Evolutionary conservation across 495 filamentous ascomycete genomes (phyloP).

Genomic region (Neurospora pannonica): DNA sequence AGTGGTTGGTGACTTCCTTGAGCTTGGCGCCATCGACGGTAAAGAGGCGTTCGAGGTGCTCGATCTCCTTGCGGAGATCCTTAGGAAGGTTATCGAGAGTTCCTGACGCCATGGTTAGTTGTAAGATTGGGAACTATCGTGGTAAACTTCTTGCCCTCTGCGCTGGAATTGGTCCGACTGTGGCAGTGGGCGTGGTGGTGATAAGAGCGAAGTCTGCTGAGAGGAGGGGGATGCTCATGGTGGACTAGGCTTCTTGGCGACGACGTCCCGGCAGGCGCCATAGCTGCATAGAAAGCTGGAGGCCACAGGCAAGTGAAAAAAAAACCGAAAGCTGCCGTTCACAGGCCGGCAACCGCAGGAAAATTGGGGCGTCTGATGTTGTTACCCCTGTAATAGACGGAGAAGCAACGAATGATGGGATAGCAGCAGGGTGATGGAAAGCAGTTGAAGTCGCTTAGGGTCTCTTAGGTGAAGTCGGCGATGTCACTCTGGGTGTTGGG

Average conservation of each 20-base stretch:
- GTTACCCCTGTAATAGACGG: neutral
- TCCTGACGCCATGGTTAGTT: constrained; percentile 24
- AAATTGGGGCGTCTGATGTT: neutral
- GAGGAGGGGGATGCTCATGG: constrained; percentile 6
- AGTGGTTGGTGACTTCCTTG: constrained; percentile 82
- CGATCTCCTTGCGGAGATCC: constrained; percentile 74
- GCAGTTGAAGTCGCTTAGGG: neutral
- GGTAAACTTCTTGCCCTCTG: constrained; percentile 17
- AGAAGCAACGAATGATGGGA: neutral
- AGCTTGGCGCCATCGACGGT: constrained; percentile 68
- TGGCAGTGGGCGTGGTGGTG: constrained; percentile 5
- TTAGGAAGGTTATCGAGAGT: constrained; percentile 54
- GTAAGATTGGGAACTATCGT: neutral
- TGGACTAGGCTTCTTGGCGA: constrained; percentile 9
- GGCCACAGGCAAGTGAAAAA: neutral
- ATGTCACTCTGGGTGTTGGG: neutral
- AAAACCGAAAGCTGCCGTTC: neutral
- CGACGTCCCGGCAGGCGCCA: neutral
- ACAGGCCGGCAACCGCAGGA: neutral
- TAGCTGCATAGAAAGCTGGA: neutral
- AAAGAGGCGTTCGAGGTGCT: constrained; percentile 78
- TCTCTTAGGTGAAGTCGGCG: neutral
- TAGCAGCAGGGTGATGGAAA: neutral
- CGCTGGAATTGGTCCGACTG: constrained; percentile 8
- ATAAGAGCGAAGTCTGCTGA: constrained; percentile 3